These are phyloP conservation scores for Micractinium sp. DNA, from an alignment of 139 green algal genomes.

Conservation along the genomic window DNA sequence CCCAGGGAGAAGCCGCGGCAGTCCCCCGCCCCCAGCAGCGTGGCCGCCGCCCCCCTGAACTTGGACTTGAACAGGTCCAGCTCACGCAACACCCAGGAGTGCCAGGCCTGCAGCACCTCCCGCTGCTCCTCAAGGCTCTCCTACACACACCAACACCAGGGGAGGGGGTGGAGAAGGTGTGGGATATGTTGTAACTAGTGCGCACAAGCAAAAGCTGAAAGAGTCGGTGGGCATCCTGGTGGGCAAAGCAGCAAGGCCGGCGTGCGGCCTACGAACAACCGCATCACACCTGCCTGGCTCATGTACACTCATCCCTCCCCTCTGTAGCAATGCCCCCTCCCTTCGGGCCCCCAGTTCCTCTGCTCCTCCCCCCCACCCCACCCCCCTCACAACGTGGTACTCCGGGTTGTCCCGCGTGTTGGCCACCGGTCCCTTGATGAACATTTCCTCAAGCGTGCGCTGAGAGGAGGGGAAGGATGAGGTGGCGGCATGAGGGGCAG, in stretches of 20 bases:
- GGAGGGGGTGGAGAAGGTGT: not conserved
- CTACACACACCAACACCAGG: no score
- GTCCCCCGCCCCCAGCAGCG: constrained; percentile 68
- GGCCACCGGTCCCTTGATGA: constrained; percentile 50
- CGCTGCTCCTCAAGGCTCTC: constrained; percentile 70
- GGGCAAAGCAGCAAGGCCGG: not conserved
- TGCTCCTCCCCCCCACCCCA: not conserved
- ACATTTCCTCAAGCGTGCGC: constrained; percentile 60
- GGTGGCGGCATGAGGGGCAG: not conserved
- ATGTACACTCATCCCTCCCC: no score
- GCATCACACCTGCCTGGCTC: not conserved
- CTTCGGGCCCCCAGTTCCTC: no score
- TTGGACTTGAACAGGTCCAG: constrained; percentile 75
- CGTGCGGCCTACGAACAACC: not conserved
- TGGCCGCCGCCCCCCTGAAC: constrained; percentile 59
- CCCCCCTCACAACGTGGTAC: constrained; percentile 36
- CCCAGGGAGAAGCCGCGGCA: constrained; percentile 41
- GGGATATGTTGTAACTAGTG: not conserved
- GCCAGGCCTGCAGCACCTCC: constrained; percentile 71
- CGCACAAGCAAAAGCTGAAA: no score
- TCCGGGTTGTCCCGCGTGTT: constrained; percentile 41
- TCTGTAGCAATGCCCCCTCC: no score
- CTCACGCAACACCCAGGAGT: constrained; percentile 52
- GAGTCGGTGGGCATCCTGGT: not conserved
- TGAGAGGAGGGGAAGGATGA: not conserved